phyloP scores from a whole-genome alignment of 2,329 filamentous ascomycete genomes.

The Ilyonectria sp. region DNA sequence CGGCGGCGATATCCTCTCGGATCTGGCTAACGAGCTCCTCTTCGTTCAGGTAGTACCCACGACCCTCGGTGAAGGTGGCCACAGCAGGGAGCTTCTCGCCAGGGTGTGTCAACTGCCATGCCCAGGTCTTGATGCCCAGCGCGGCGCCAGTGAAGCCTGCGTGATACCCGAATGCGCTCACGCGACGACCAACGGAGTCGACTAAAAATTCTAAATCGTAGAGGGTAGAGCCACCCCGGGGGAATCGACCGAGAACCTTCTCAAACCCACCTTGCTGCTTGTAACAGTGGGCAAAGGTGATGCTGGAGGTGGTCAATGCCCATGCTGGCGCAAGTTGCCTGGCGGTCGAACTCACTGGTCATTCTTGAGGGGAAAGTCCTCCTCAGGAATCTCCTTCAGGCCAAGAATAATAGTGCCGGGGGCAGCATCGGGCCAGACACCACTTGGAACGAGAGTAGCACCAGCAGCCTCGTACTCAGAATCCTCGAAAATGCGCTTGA shows the following conservation, averaged over 20 bases:
- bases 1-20: slow-evolving; percentile 67
- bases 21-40: slow-evolving; percentile 62
- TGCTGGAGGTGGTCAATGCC: slow-evolving; percentile 40
- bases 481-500: slow-evolving; percentile 77
- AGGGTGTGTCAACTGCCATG: slow-evolving; percentile 83
- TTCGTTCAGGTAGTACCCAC: slow-evolving; percentile 82
- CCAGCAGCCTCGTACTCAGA: slow-evolving; percentile 74
- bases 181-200: slow-evolving; percentile 62
- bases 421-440: slow-evolving; percentile 78
- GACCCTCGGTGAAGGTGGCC: slow-evolving; percentile 54
- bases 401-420: slow-evolving; percentile 80
- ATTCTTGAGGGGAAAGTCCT: slow-evolving; percentile 67
- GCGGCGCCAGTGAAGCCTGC: slow-evolving; percentile 84
- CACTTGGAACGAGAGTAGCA: slow-evolving; percentile 75
- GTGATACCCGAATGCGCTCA: slow-evolving; percentile 81
- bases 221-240: slow-evolving; percentile 73
- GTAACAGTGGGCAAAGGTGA: slow-evolving; percentile 82
- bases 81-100: slow-evolving; percentile 74
- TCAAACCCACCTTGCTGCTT: slow-evolving; percentile 87
- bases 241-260: slow-evolving; percentile 83
- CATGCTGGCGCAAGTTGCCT: background rate
- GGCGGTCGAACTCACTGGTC: slow-evolving; percentile 39
- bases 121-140: slow-evolving; percentile 84
- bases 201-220: slow-evolving; percentile 60
- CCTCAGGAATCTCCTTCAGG: slow-evolving; percentile 84